Conservation (phyloP, 176 grass and related monocot species). For the Cenchrus purpureus region DNA sequence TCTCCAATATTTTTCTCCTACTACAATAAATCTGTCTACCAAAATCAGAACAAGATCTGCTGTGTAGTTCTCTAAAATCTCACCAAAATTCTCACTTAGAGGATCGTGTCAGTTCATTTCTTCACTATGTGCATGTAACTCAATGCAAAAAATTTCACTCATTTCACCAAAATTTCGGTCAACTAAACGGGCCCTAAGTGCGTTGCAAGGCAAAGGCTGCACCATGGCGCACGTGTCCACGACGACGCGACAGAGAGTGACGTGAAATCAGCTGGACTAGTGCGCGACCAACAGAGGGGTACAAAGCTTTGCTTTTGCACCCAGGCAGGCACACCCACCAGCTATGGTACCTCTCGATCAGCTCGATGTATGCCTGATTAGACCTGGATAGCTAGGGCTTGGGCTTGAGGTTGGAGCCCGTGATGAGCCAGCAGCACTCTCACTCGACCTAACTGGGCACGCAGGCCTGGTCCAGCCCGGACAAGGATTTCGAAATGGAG, state of each 20-base stretch:
- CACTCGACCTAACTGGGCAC: neutral
- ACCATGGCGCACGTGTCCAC: neutral
- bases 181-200: neutral
- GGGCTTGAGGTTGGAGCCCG: neutral
- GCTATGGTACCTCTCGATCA: neutral
- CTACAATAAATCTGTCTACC: too few species aligned
- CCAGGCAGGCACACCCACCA: neutral
- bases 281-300: conserved; percentile 1
- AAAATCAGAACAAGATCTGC: too few species aligned
- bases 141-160: too few species aligned
- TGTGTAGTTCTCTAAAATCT: too few species aligned
- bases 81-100: too few species aligned
- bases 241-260: neutral
- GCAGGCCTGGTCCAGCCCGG: neutral
- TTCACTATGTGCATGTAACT: too few species aligned
- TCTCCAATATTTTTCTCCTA: too few species aligned
- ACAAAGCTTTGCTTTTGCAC: neutral
- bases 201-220: neutral
- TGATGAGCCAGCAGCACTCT: neutral
- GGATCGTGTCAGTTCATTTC: too few species aligned
- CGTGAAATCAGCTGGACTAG: neutral
- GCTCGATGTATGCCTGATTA: neutral
- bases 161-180: too few species aligned
- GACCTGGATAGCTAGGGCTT: neutral
- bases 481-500: conserved; percentile 11